A percentile compares a stretch with the other conserved stretches of the same genome.
Conservation (phyloP, 106 monocot genomes). For the Acanthochlamys bracteata region DNA sequence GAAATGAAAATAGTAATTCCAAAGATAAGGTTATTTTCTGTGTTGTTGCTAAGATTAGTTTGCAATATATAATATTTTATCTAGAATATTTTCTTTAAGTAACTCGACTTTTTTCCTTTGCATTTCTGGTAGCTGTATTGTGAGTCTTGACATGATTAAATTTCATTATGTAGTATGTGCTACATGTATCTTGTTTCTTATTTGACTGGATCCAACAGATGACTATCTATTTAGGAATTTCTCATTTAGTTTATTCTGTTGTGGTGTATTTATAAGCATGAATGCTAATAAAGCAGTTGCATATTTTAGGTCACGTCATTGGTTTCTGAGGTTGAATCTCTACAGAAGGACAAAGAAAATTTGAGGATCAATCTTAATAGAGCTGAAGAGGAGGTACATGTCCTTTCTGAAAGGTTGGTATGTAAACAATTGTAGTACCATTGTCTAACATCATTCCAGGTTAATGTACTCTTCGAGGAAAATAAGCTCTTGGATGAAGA, state of each 20-base stretch:
- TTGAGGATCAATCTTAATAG: conserved; percentile 56
- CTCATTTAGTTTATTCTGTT: background rate
- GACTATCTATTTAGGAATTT: background rate
- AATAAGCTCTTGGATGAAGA: conserved; percentile 63
- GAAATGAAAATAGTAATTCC: too few relatives aligned
- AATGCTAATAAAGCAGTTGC: background rate
- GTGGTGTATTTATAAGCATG: background rate
- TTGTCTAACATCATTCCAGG: conserved; percentile 24
- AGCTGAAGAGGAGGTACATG: conserved; percentile 82
- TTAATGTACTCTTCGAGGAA: conserved; percentile 64
- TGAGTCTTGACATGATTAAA: too few relatives aligned
- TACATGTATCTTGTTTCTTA: too few relatives aligned
- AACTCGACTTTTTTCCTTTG: too few relatives aligned
- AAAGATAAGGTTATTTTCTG: too few relatives aligned
- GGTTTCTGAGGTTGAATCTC: conserved; percentile 42
- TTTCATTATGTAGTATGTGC: too few relatives aligned
- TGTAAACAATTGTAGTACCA: background rate
- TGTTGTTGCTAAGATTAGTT: too few relatives aligned
- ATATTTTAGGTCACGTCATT: conserved; percentile 21
- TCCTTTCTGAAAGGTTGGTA: background rate
- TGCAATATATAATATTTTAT: too few relatives aligned
- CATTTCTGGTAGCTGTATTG: too few relatives aligned
- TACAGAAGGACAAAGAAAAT: conserved; percentile 65
- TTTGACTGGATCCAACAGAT: too few relatives aligned
- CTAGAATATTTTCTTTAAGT: too few relatives aligned